Base-by-base conservation (phyloP, 202 grass and related monocot genomes). In the Brachypodium distachyon region DNA sequence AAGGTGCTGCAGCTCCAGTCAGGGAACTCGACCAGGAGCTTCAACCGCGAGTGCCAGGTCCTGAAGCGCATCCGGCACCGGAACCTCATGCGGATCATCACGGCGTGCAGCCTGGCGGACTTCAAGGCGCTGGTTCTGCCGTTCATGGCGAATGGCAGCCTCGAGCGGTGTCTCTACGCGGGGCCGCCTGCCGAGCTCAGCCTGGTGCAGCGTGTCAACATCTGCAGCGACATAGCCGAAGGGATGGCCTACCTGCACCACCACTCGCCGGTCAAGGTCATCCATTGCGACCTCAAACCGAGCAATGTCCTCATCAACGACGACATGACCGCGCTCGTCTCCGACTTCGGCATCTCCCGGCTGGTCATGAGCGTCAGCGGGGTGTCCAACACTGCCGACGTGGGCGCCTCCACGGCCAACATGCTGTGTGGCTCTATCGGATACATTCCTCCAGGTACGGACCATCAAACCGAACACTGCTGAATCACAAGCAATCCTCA, bases 81-180 rank as follows among this genome's bases (percentile, higher is more conserved):
- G 39, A 97, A 97, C 73, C 89, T 97, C 61, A 97, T 97, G 89
- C 81, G 91, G 60, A 97, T 97, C 77, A 64, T 97, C 21, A 97
- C 95, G 2, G 91, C 95, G 7, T 97, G 95, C 78, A 97, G 91
- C 77, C 75, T 92, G 40, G 86, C 91, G 26, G 95, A 94, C 60
- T 97, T 97, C 74, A 97, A 97, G 84, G 94, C 94, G 21, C 79
- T 97, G 47, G 94, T 97, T 61, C 89, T 97, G 39, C 94, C 94
- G 0, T 97, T 92, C 87, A 97, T 97, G 95, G 89, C 87, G 0
- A 92, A 97, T 50, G 95, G 95, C 39, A 97, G 90, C 86, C 90
- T 97, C 4, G 94, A 97, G 54, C 78, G 81, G 43, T 91, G 84
- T 49, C 94, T 97, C 32, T 81, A 97, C 37, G 87, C 93, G 0